Evolutionary conservation across 257 asterid genomes (phyloP).

Genomic region (Ilex asprella): DNA sequence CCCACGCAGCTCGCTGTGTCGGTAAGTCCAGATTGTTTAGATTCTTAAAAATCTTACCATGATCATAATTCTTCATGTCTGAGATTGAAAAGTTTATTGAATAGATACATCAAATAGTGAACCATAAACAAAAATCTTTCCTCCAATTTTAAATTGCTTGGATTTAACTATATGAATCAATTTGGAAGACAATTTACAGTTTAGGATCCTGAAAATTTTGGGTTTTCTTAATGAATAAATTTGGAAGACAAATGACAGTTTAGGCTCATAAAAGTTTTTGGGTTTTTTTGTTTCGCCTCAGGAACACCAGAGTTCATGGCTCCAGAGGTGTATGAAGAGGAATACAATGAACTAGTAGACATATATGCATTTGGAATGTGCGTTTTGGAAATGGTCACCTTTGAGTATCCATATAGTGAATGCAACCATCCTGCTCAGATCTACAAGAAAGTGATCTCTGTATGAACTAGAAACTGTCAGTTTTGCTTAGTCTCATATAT

Average conservation of each 20-base stretch:
- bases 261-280: not conserved
- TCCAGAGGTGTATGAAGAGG: conserved; percentile 80
- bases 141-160: too few relatives aligned
- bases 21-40: conserved; percentile 32
- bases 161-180: too few relatives aligned
- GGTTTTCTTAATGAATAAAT: not conserved
- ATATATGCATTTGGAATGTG: conserved; percentile 88
- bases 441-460: conserved; percentile 79
- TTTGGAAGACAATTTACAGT: too few relatives aligned
- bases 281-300: conserved; percentile 8
- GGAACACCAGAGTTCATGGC: conserved; percentile 99
- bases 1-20: conserved; percentile 78
- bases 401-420: conserved; percentile 85
- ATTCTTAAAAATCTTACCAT: not conserved
- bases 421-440: conserved; percentile 89
- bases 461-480: conserved; percentile 28
- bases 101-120: too few relatives aligned
- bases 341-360: conserved; percentile 80
- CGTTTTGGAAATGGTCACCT: conserved; percentile 82
- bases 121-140: too few relatives aligned
- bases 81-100: too few relatives aligned
- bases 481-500: not conserved
- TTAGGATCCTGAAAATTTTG: not conserved
- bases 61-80: too few relatives aligned
- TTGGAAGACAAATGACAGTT: not conserved